phyloP scores from a whole-genome alignment of 2,329 filamentous ascomycete genomes.

The Ceratocystis papillata region DNA sequence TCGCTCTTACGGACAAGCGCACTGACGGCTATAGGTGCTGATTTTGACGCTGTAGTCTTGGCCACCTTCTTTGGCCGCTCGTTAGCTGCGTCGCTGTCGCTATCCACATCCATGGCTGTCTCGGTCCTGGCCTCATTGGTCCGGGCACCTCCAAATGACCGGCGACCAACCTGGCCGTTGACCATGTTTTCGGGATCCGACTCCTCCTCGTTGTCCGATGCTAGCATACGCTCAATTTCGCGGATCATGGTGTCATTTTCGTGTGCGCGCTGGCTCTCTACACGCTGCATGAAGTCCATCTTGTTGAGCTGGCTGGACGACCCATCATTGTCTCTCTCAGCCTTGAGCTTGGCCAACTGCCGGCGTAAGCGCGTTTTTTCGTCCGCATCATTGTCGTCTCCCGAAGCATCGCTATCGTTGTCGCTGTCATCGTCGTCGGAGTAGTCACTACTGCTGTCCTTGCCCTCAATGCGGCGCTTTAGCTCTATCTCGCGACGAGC shows the following conservation, averaged over 20 bases:
- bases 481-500: conserved; percentile 74
- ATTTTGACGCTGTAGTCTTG: conserved; percentile 16
- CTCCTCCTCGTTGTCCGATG: conserved; percentile 46
- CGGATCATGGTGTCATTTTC: conserved; percentile 68
- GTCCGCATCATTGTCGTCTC: conserved; percentile 38
- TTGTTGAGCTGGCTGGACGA: conserved; percentile 59
- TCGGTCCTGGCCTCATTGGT: conserved; percentile 25
- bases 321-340: conserved; percentile 37
- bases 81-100: conserved; percentile 28
- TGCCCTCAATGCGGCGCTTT: conserved; percentile 63
- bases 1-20: conserved; percentile 21
- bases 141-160: conserved; percentile 40
- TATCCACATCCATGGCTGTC: conserved; percentile 19
- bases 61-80: conserved; percentile 26
- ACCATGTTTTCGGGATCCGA: conserved; percentile 44
- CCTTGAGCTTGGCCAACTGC: conserved; percentile 36
- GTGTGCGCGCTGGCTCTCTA: conserved; percentile 65
- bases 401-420: conserved; percentile 35
- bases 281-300: conserved; percentile 92
- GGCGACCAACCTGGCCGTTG: conserved; percentile 46
- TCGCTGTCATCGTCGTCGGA: conserved; percentile 43
- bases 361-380: conserved; percentile 41
- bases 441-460: conserved; percentile 41
- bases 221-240: conserved; percentile 61
- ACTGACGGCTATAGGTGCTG: conserved; percentile 14